Percentiles rank a stretch among this genome's conserved stretches.
Conservation (phyloP, 163 green algal genomes). For the Coccomyxa subellipsoidea region DNA sequence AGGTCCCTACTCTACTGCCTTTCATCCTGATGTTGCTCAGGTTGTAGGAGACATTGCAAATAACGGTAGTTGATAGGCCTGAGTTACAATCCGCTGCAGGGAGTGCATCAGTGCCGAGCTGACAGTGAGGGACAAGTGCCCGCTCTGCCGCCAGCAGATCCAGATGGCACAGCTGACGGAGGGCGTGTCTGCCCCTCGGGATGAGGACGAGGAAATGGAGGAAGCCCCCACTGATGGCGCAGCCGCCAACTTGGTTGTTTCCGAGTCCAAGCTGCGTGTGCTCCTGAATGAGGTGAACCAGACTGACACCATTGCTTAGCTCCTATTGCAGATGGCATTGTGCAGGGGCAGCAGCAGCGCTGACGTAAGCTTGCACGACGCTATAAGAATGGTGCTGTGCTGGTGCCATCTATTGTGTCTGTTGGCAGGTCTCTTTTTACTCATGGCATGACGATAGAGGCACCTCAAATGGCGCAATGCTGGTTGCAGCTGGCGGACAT, state of each 20-base stretch:
- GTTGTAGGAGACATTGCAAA: neutral
- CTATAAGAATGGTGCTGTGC: too few relatives aligned
- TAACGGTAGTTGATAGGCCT: neutral
- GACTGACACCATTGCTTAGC: too few relatives aligned
- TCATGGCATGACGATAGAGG: too few relatives aligned
- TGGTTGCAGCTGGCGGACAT: slow-evolving; percentile 53
- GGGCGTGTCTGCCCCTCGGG: neutral
- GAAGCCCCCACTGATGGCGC: neutral
- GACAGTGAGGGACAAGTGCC: slow-evolving; percentile 23
- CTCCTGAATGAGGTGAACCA: slow-evolving; percentile 50
- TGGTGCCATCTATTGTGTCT: too few relatives aligned
- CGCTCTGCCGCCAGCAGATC: slow-evolving; percentile 34
- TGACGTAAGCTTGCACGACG: too few relatives aligned
- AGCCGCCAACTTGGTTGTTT: neutral
- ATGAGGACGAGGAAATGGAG: neutral
- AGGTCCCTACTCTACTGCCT: too few relatives aligned
- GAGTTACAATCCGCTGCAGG: neutral
- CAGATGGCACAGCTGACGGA: slow-evolving; percentile 12
- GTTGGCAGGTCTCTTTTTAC: too few relatives aligned
- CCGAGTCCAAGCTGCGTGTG: slow-evolving; percentile 51
- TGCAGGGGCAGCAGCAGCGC: too few relatives aligned
- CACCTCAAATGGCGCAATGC: too few relatives aligned
- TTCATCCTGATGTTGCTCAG: too few relatives aligned
- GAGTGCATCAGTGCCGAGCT: slow-evolving; percentile 27
- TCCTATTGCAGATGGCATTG: too few relatives aligned